A percentile compares a stretch with the other conserved stretches of the same genome.
phyloP scores from a whole-genome alignment of 176 grass and related monocot genomes.

The Cenchrus purpureus region DNA sequence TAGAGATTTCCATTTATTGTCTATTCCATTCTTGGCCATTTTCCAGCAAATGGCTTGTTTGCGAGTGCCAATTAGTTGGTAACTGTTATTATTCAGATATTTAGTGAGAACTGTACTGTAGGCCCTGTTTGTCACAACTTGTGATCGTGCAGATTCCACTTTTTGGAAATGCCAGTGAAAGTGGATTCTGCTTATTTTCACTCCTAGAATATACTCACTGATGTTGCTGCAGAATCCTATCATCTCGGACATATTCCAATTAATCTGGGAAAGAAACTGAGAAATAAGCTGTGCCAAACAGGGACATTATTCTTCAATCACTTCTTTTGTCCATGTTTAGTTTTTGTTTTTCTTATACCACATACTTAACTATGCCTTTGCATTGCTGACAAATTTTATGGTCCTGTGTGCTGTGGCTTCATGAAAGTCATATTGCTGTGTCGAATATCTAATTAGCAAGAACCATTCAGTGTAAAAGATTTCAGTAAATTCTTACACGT shows the following conservation, averaged over 20 bases:
- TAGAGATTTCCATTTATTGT: neutral
- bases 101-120: neutral
- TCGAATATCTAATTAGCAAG: neutral
- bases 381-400: neutral
- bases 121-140: neutral
- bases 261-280: neutral
- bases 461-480: neutral
- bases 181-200: neutral
- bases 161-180: neutral
- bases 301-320: neutral
- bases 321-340: neutral
- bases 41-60: constrained; percentile 11
- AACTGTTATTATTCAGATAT: neutral
- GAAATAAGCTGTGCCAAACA: neutral
- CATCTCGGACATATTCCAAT: neutral
- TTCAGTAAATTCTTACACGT: neutral
- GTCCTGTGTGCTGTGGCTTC: neutral
- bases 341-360: neutral
- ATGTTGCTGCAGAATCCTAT: neutral
- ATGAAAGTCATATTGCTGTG: neutral
- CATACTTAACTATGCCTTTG: constrained; percentile 1
- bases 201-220: neutral
- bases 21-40: neutral
- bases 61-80: neutral
- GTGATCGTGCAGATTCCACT: neutral